phyloP scores from a whole-genome alignment of 2,329 filamentous ascomycete genomes.

The Aspergillus ustus region DNA sequence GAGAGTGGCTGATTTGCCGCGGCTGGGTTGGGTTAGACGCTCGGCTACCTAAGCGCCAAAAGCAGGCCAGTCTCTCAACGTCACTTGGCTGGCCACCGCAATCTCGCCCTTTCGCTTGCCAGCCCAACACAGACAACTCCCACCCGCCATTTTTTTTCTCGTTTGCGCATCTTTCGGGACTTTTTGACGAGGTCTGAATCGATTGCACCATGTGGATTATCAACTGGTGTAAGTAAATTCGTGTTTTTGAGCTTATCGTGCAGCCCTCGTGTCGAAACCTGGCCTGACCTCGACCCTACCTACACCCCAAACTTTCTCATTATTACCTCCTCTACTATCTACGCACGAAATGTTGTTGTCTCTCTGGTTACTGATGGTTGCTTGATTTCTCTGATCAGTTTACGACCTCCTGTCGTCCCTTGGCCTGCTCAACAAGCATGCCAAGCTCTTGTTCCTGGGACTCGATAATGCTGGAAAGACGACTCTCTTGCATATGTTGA shows the following conservation, averaged over 20 bases:
- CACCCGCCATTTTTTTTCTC: conserved; percentile 23
- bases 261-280: conserved; percentile 10
- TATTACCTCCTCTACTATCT: not conserved
- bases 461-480: conserved; percentile 96
- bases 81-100: conserved; percentile 28
- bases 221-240: conserved; percentile 78
- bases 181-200: conserved; percentile 17
- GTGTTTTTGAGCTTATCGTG: conserved; percentile 17
- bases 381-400: conserved; percentile 57
- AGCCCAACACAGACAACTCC: conserved; percentile 15
- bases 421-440: conserved; percentile 92
- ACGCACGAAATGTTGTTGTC: not conserved
- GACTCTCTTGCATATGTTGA: conserved; percentile 91
- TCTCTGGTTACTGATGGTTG: conserved; percentile 1
- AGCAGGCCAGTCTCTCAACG: conserved; percentile 28
- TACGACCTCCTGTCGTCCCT: conserved; percentile 88
- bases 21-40: conserved; percentile 24
- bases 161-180: conserved; percentile 7
- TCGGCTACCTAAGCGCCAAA: conserved; percentile 23
- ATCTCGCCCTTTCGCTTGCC: conserved; percentile 35
- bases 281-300: conserved; percentile 1
- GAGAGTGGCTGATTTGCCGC: conserved; percentile 17
- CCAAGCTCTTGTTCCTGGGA: conserved; percentile 90
- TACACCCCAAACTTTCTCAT: not conserved
- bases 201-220: conserved; percentile 78